Base-by-base conservation (phyloP, 768 basidiomycete genomes). In the Calocera viscosa region DNA sequence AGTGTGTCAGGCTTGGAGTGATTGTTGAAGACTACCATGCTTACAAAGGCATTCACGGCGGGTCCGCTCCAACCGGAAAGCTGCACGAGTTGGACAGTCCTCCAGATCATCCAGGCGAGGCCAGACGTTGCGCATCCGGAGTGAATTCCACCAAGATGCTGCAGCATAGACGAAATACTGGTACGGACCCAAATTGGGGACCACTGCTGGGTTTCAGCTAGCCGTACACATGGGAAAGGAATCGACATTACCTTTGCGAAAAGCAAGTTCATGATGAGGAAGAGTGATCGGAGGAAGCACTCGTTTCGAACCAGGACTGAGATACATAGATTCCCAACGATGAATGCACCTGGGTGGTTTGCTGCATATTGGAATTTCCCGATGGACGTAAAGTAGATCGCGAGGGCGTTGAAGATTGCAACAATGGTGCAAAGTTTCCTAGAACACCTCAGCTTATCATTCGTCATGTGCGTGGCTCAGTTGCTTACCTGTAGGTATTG, bases 291-390 rank as follows among this genome's bases (percentile, higher is more conserved):
- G 12, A 89, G 88, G 69, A 91, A 91, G 1, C 90, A 78, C 70
- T 92, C 90, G 71, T 92, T 92, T 24, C 90, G 82, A 80, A 89
- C 83, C 24, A 92, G 80, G 66, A 91, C 84, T 2, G 89, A 84
- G 28, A 83, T 76, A 70, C 85, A 82, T 63, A 92, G 75, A 70
- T 92, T 92, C 0, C 88, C 90, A 3, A 87, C 79, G 10, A 87
- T 86, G 67, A 90, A 80, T 12, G 88, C 87, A 70, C 88, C 85
- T 8, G 53, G 53, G 19, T 60, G 53, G 10, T 11, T 28, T 2
- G 2, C 2, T 60, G 53, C 53, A 22, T 60, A 60, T 2, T 26
- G 14, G 30, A 60, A 60, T 10, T 32, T 26, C 10, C 53, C 53
- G 30, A 60, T 60, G 19, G 53, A 60, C 14, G 30, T 22, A 22